Percentiles rank a stretch among this genome's conserved stretches.
Conservation (phyloP, 495 filamentous ascomycete genomes). For the Gamarada debralockiae region DNA sequence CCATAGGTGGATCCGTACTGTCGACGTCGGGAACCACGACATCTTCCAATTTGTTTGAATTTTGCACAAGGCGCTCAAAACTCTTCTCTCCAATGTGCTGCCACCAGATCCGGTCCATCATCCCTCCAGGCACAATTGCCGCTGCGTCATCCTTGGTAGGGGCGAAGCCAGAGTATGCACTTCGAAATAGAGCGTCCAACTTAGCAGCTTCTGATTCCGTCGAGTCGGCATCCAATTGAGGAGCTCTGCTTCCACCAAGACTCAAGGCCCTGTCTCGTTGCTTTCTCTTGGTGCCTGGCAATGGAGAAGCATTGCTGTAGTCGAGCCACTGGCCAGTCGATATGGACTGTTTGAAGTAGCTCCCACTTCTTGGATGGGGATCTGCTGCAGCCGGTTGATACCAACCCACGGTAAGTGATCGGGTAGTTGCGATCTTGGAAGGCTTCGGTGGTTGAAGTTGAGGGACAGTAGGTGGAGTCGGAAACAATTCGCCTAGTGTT, state of each 20-base stretch:
- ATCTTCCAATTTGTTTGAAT: slow-evolving; percentile 25
- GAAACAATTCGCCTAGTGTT: slow-evolving; percentile 79
- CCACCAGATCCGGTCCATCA: slow-evolving; percentile 85
- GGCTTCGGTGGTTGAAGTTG: slow-evolving; percentile 69
- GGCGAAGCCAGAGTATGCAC: slow-evolving; percentile 85
- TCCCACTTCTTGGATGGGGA: slow-evolving; percentile 33
- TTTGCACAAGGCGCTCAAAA: slow-evolving; percentile 46
- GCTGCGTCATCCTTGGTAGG: slow-evolving; percentile 76
- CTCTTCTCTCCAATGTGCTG: slow-evolving; percentile 62
- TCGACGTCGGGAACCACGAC: slow-evolving; percentile 33
- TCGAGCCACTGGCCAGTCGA: slow-evolving; percentile 65
- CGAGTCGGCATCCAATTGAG: slow-evolving; percentile 34
- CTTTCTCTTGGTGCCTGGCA: slow-evolving; percentile 58
- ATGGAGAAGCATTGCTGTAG: slow-evolving; percentile 56
- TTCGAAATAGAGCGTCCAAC: slow-evolving; percentile 70
- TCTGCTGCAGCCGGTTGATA: slow-evolving; percentile 47
- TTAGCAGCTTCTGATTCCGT: slow-evolving; percentile 55
- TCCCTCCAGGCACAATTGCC: slow-evolving; percentile 65
- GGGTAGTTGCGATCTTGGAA: slow-evolving; percentile 55
- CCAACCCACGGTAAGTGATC: slow-evolving; percentile 58
- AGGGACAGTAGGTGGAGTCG: slow-evolving; percentile 62
- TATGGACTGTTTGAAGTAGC: slow-evolving; percentile 52
- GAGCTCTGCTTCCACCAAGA: slow-evolving; percentile 55
- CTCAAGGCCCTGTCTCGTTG: slow-evolving; percentile 70
- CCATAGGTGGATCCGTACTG: slow-evolving; percentile 20